These are phyloP conservation scores for Pelagophyceae sp. DNA, from an alignment of 352 stramenopile genomes.

Conservation along the genomic window DNA sequence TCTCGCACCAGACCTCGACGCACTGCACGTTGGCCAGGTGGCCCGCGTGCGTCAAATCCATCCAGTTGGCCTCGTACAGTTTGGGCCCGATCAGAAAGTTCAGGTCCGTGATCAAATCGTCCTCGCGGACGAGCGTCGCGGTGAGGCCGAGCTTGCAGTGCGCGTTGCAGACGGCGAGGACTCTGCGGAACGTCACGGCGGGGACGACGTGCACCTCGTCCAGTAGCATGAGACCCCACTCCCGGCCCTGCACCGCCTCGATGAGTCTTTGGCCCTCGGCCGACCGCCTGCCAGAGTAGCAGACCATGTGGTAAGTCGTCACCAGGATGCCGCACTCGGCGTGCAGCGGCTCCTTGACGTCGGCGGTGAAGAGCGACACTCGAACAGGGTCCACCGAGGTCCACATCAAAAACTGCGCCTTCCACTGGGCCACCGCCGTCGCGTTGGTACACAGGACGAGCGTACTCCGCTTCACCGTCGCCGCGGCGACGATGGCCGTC, in stretches of 20 bases:
- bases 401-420: slow-evolving; percentile 95
- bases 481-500: slow-evolving; percentile 85
- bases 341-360: slow-evolving; percentile 63
- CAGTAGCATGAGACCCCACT: slow-evolving; percentile 96
- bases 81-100: slow-evolving; percentile 99
- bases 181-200: slow-evolving; percentile 95
- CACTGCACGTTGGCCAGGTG: slow-evolving; percentile 94
- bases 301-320: slow-evolving; percentile 97
- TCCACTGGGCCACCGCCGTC: slow-evolving; percentile 95
- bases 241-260: slow-evolving; percentile 84
- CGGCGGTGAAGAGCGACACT: slow-evolving; percentile 60
- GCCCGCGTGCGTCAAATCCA: slow-evolving; percentile 93
- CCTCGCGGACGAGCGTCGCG: slow-evolving; percentile 95
- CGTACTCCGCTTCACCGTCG: slow-evolving; percentile 93
- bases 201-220: slow-evolving; percentile 92
- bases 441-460: slow-evolving; percentile 94
- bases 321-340: slow-evolving; percentile 70
- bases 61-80: slow-evolving; percentile 96
- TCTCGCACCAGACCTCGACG: slow-evolving; percentile 97
- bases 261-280: slow-evolving; percentile 84
- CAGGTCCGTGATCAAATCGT: slow-evolving; percentile 96
- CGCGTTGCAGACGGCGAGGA: slow-evolving; percentile 82
- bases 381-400: slow-evolving; percentile 57
- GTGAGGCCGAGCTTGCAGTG: slow-evolving; percentile 97
- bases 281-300: slow-evolving; percentile 76